Conservation (phyloP, 2,329 filamentous ascomycete genomes). For the Pseudogymnoascus sp. region DNA sequence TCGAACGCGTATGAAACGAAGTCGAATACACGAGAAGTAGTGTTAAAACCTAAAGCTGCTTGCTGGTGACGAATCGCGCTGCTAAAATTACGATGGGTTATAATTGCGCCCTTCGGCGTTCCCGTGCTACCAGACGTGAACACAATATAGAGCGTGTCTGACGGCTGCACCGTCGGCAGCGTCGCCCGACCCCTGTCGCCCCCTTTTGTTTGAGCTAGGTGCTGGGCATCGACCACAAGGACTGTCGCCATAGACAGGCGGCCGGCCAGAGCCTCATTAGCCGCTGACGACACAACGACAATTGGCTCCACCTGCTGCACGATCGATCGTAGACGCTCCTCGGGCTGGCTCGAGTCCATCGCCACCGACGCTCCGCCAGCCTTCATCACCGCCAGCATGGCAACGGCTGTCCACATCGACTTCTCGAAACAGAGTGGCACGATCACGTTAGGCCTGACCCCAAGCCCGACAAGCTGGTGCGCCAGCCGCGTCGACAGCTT, state of each 20-base stretch:
- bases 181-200: too few species aligned
- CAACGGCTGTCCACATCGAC: constrained; percentile 17
- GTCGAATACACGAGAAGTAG: too few species aligned
- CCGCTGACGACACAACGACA: too few species aligned
- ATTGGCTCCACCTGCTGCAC: background rate
- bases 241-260: too few species aligned
- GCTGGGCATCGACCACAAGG: too few species aligned
- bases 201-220: too few species aligned
- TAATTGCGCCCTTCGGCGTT: constrained; percentile 12
- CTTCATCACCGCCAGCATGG: constrained; percentile 20
- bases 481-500: background rate
- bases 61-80: too few species aligned
- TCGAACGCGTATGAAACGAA: too few species aligned
- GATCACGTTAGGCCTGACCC: constrained; percentile 11
- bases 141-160: background rate
- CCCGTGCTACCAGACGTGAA: constrained; percentile 16
- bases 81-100: too few species aligned
- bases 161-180: too few species aligned
- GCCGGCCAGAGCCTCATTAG: too few species aligned
- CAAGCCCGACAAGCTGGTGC: background rate
- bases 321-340: constrained; percentile 9
- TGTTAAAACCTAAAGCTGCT: too few species aligned
- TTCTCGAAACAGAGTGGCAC: constrained; percentile 21
- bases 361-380: constrained; percentile 21
- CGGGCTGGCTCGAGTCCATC: constrained; percentile 15